Evolutionary conservation across 208 protist genomes (phyloP).

Genomic region (Entamoeba histolytica): DNA sequence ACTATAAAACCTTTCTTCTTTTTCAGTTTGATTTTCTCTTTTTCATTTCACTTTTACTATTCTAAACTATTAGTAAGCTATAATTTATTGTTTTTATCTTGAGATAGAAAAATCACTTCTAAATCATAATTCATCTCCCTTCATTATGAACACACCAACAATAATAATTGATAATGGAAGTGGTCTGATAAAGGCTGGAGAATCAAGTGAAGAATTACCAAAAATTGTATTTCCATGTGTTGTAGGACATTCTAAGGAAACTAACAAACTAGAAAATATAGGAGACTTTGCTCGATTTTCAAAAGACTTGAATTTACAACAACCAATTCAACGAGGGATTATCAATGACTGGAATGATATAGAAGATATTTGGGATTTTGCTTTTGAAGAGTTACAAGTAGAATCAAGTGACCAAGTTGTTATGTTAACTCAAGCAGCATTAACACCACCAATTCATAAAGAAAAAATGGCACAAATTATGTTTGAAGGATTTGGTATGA

Average conservation of each 20-base stretch:
- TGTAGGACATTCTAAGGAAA: slow-evolving; percentile 49
- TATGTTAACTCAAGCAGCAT: slow-evolving; percentile 82
- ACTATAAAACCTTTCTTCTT: no score
- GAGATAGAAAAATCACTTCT: no score
- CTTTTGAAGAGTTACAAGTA: slow-evolving; percentile 40
- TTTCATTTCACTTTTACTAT: no score
- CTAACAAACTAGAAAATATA: slow-evolving; percentile 46
- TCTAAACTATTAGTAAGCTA: no score
- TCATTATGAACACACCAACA: no score
- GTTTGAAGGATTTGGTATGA: slow-evolving; percentile 85
- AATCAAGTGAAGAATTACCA: slow-evolving; percentile 77
- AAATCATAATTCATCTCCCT: no score
- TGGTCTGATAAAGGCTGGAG: slow-evolving; percentile 69
- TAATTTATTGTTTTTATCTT: no score
- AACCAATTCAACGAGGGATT: slow-evolving; percentile 80
- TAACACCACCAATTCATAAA: slow-evolving; percentile 65
- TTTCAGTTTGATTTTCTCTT: no score
- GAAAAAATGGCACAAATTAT: slow-evolving; percentile 61
- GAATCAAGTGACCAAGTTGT: slow-evolving; percentile 45
- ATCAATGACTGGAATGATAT: slow-evolving; percentile 83
- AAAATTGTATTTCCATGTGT: slow-evolving; percentile 66
- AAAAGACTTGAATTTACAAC: slow-evolving; percentile 56
- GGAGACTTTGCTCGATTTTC: slow-evolving; percentile 42
- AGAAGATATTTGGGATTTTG: slow-evolving; percentile 74
- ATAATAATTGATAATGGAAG: neutral